Evolutionary conservation across 345 rosid species (phyloP), one percentile per base, ranked within the genome.

Genomic region (Litchi chinensis): DNA sequence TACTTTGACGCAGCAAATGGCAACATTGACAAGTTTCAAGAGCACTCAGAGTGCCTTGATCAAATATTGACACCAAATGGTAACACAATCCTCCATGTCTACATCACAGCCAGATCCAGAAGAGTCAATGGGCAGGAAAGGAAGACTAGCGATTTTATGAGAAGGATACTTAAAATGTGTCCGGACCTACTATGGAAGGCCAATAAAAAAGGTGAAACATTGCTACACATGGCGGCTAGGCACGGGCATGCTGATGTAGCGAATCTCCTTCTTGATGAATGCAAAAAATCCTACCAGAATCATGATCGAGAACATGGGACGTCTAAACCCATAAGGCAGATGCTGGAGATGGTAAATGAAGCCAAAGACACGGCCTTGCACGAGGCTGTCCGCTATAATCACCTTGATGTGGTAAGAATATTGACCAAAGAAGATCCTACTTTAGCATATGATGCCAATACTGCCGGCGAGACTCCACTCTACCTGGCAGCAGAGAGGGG

Each of bases 261-360:
- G 2, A 32, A 32, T 1, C 2, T 32, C 37, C 62, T 77, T 5
- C 5, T 60, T 21, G 6, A 1, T 5, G 59, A 77, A 15, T 24
- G 12, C n/a, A 44, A 46, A n/a, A n/a, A n/a, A n/a, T n/a, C n/a
- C n/a, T n/a, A n/a, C 40, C n/a, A 52, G 1, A 9, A 64, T 13
- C 12, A 75, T 5, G 81, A 74, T 56, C 16, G 26, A 39, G 82
- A 79, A 39, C 65, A 3, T 8, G 76, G 54, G 4, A 28, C n/a
- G n/a, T n/a, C n/a, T n/a, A n/a, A n/a, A n/a, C n/a, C n/a, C n/a
- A n/a, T n/a, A n/a, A 67, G 56, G 44, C 11, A 4, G 15, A 40
- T 75, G 80, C 65, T 82, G 64, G 6, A 15, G 78, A 79, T 62
- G 75, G 26, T 9, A 7, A 83, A 56, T 72, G 26, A 40, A 39